Evolutionary conservation across 306 rosid species (phyloP), one percentile per base, ranked within the genome.

Genomic region (Castanea crenata): DNA sequence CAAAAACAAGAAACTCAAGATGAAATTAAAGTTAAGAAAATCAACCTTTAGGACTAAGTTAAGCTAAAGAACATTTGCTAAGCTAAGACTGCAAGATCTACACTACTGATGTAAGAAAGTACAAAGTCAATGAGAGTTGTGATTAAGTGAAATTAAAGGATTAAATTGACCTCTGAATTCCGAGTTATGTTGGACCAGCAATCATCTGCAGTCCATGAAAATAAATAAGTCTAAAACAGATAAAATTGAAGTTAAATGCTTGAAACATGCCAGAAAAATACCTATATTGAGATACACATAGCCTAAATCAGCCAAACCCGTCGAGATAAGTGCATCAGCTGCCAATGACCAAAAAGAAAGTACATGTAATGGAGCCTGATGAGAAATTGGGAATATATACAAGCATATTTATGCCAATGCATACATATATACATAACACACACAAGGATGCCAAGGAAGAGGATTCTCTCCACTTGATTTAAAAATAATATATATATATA

Each of bases 281-380:
- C 99, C 99, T 91, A 93, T 95, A 76, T 93, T 95, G 81, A 95
- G 72, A 16, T 91, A 87, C 31, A 75, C 90, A 76, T 95, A 95
- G 56, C 99, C 99, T 75, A 95, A 86, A 74, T 91, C 89, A 52
- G 97, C 98, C 90, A 95, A 86, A 29, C 99, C 98, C 21, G 96
- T 86, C 16, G 94, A 92, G 77, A 90, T 27, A 52, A 95, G 91
- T 62, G 98, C 99, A 91, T 95, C 98, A 76, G 98, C 99, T 95
- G 96, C 62, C 79, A 80, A 87, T 84, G 63, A 29, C 82, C 71
- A 58, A 80, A 69, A 57, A 54, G 52, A 34, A 81, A 32, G 87
- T 79, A 78, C 41, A 34, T 76, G 19, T 49, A 73, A 54, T 27
- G 81, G 52, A 38, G 57, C 58, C 74, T 29, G 16, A 59, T 14